Evolutionary conservation across 371 early-diverging fungal species (phyloP).

Genomic region (Mucor plumbeus): DNA sequence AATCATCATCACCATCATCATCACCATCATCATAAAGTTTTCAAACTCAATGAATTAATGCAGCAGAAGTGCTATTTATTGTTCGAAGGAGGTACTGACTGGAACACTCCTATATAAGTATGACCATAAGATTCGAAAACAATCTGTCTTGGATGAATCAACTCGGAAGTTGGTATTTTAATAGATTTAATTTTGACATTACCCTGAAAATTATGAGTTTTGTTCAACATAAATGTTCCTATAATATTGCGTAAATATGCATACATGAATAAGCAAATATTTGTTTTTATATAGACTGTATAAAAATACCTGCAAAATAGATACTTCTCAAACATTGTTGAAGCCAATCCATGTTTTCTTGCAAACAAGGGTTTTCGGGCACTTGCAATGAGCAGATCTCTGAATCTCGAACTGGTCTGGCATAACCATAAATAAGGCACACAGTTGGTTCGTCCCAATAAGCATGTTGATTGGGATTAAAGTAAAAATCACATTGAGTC

Average conservation of each 20-base stretch:
- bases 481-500: not conserved
- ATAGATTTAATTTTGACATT: not conserved
- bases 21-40: too few relatives aligned
- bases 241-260: too few relatives aligned
- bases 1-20: too few relatives aligned
- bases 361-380: not conserved
- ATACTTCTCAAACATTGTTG: not conserved
- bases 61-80: not conserved
- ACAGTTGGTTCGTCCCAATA: not conserved
- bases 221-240: not conserved
- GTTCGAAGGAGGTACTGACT: not conserved
- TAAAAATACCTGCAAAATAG: not conserved
- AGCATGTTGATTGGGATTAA: not conserved
- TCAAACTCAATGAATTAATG: conserved; percentile 6
- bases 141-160: not conserved
- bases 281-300: not conserved
- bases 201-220: not conserved
- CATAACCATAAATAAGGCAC: not conserved
- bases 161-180: not conserved
- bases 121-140: not conserved
- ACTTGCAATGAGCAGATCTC: not conserved
- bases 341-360: not conserved
- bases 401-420: not conserved
- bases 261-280: too few relatives aligned
- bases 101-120: not conserved